A percentile compares a stretch with the other conserved stretches of the same genome.
Conservation (phyloP, 2,329 filamentous ascomycete genomes). For the Onygenales sp. region DNA sequence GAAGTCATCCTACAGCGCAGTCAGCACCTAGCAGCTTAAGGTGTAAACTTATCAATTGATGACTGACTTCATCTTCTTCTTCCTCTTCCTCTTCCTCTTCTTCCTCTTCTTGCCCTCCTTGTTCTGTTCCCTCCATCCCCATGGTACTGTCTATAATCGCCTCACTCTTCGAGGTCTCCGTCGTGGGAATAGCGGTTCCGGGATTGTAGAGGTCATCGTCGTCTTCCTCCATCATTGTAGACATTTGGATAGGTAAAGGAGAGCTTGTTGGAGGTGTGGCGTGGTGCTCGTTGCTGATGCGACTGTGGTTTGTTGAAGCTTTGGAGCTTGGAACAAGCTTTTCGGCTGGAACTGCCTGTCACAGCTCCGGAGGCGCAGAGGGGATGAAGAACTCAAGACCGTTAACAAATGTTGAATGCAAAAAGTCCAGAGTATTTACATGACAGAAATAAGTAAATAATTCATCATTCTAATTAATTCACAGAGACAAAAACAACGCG, state of each 20-base stretch:
- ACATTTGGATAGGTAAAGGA: neutral
- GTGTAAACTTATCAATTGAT: slow-evolving; percentile 13
- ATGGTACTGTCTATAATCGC: slow-evolving; percentile 16
- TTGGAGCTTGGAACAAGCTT: neutral
- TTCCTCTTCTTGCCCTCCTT: slow-evolving; percentile 25
- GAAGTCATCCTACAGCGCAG: slow-evolving; percentile 33
- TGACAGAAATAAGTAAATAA: no score
- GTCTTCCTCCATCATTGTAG: slow-evolving; percentile 34
- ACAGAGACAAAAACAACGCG: no score
- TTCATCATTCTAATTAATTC: no score
- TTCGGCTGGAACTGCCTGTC: neutral
- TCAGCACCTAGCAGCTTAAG: slow-evolving; percentile 7
- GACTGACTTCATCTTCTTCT: slow-evolving; percentile 29
- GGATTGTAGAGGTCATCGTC: slow-evolving; percentile 40
- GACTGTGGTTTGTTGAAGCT: neutral
- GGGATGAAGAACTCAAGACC: no score
- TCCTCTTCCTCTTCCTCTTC: slow-evolving; percentile 28
- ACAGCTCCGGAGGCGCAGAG: no score
- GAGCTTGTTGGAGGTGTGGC: neutral
- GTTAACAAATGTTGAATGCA: no score
- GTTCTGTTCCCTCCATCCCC: slow-evolving; percentile 16
- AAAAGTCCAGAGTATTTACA: neutral
- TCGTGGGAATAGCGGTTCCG: slow-evolving; percentile 25
- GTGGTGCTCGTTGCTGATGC: neutral
- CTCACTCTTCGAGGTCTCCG: slow-evolving; percentile 21